Base-by-base conservation (phyloP, 352 stramenopile species). In the Blastocystis sp. region DNA sequence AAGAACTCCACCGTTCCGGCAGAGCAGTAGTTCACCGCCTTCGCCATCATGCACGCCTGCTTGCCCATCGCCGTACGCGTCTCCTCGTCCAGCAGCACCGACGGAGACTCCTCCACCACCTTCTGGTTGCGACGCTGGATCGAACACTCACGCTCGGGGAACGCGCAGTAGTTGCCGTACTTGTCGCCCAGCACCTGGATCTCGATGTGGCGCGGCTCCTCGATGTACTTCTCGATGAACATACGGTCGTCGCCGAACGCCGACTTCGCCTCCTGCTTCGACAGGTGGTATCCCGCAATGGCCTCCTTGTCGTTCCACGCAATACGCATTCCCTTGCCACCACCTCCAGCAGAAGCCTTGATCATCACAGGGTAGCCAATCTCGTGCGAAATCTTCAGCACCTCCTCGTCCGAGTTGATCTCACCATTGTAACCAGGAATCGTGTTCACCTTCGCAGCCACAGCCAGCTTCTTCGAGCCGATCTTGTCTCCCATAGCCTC, bases 331-430 rank as follows among this genome's bases (percentile, higher is more conserved):
- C 94, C 94, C 88, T 97, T 97, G 34, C 94, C 96, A 53, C 94
- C 93, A 49, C 95, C 95, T 38, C 95, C 95, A 4, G 93, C 92
- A 54, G 90, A 94, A 6, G 96, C 96, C 89, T 98, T 98, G 88
- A 98, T 96, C 91, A 98, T 97, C 1, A 98, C 93, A 0, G 95
- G 95, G 87, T 97, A 98, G 6, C 94, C 94, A 63, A 98, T 96
- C 7, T 96, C 92, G 49, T 91, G 89, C 0, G 94, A 90, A 59
- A 98, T 91, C 73, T 91, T 87, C 4, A 96, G 86, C 0, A 92
- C 92, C 21, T 96, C 90, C 0, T 94, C 91, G 0, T 92, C 87
- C 44, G 88, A 89, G 76, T 92, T 88, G 67, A 95, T 92, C 0
- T 89, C 86, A 67, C 93, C 94, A 72, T 97, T 89, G 87, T 93